These are phyloP conservation scores for Lichtheimia hyalospora DNA, from an alignment of 371 early-diverging fungal species.

Conservation along the genomic window DNA sequence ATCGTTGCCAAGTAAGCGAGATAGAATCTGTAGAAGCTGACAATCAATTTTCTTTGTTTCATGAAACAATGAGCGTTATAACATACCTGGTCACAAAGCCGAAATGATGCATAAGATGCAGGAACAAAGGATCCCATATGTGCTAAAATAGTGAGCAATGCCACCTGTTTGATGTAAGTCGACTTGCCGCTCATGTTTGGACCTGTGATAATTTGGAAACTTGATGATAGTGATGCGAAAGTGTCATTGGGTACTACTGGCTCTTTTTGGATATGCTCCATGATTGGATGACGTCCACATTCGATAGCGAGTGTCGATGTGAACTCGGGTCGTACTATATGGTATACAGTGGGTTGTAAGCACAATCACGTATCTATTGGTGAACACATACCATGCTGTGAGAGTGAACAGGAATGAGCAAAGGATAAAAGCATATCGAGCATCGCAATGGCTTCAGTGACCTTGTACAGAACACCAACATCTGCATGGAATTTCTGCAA, in stretches of 20 bases:
- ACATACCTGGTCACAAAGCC: constrained; percentile 68
- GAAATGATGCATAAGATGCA: constrained; percentile 83
- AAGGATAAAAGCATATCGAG: constrained; percentile 83
- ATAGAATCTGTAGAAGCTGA: constrained; percentile 42
- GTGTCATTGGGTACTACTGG: constrained; percentile 80
- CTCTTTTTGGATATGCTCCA: constrained; percentile 52
- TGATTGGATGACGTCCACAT: constrained; percentile 82
- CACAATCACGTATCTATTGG: not conserved
- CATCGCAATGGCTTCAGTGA: constrained; percentile 80
- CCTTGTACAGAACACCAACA: constrained; percentile 71
- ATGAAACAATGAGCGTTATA: not conserved
- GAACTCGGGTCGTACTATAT: constrained; percentile 77
- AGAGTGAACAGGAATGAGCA: constrained; percentile 60
- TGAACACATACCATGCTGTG: constrained; percentile 42
- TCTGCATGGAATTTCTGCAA: constrained; percentile 55
- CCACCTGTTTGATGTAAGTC: constrained; percentile 92
- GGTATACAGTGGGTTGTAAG: not conserved
- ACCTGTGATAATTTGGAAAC: constrained; percentile 92
- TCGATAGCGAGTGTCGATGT: constrained; percentile 78
- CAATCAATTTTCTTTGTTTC: not conserved
- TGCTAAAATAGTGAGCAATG: constrained; percentile 87
- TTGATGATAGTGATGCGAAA: constrained; percentile 62
- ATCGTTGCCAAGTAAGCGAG: constrained; percentile 70
- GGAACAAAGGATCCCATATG: constrained; percentile 96
- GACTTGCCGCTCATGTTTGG: constrained; percentile 99